phyloP scores from a whole-genome alignment of 2,329 filamentous ascomycete genomes.

The Botrytis medusae region DNA sequence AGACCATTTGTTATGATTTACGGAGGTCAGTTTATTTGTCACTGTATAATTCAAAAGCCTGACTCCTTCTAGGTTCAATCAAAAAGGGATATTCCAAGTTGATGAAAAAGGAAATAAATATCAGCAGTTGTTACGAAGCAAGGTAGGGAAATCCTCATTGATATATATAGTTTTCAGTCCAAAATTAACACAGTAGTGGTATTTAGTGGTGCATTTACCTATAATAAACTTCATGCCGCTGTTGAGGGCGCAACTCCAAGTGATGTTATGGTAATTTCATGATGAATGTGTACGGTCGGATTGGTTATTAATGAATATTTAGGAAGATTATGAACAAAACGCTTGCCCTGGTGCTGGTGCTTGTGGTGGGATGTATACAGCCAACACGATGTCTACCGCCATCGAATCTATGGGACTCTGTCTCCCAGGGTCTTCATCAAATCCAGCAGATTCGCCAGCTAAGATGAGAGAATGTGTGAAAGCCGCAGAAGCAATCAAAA shows the following conservation, averaged over 20 bases:
- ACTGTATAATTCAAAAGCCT: neutral
- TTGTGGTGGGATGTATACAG: conserved; percentile 75
- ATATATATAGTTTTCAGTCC: neutral
- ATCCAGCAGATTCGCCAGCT: conserved; percentile 63
- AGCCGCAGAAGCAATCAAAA: conserved; percentile 65
- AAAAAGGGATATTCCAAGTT: conserved; percentile 79
- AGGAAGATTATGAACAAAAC: conserved; percentile 67
- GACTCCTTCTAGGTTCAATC: conserved; percentile 63
- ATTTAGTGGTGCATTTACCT: conserved; percentile 67
- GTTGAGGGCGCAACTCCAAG: conserved; percentile 62
- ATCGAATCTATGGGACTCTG: conserved; percentile 72
- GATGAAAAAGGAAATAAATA: conserved; percentile 78
- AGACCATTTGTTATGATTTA: conserved; percentile 94
- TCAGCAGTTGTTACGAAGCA: conserved; percentile 55
- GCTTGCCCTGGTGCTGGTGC: conserved; percentile 70
- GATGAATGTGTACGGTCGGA: neutral
- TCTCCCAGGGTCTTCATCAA: conserved; percentile 68
- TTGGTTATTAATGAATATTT: neutral
- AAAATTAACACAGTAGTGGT: neutral
- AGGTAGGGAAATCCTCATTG: neutral
- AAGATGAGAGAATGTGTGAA: conserved; percentile 72
- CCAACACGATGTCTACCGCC: conserved; percentile 74
- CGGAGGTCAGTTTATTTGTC: conserved; percentile 46
- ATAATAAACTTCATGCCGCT: conserved; percentile 72
- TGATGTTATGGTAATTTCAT: conserved; percentile 61